Conservation (phyloP, 257 asterid genomes). For the Leptodermis oblonga region DNA sequence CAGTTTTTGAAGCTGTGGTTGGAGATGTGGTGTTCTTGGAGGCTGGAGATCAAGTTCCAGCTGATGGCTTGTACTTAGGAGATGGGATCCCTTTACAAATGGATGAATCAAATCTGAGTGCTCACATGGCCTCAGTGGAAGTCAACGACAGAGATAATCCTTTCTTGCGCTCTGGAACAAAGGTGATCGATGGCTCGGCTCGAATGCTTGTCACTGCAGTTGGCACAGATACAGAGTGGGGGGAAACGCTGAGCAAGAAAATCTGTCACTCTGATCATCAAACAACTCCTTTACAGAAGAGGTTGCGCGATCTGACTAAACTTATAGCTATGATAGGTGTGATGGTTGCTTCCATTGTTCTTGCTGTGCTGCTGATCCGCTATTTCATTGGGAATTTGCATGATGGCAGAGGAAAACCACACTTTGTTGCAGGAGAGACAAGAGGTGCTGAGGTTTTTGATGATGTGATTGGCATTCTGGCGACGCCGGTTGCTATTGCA, state of each 20-base stretch:
- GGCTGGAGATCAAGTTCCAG: constrained; percentile 59
- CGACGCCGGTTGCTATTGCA: constrained; percentile 48
- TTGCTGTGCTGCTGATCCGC: constrained; percentile 40
- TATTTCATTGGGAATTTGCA: constrained; percentile 54
- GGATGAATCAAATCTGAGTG: constrained; percentile 52
- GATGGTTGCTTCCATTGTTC: constrained; percentile 40
- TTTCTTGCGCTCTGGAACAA: constrained; percentile 48
- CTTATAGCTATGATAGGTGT: constrained; percentile 47
- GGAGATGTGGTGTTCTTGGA: constrained; percentile 49
- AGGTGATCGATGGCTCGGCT: constrained; percentile 48
- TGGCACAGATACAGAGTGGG: constrained; percentile 55
- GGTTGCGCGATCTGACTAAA: constrained; percentile 38
- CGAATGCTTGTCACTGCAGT: constrained; percentile 52
- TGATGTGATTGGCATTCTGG: constrained; percentile 47
- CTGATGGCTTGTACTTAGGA: constrained; percentile 49
- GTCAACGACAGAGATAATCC: constrained; percentile 31
- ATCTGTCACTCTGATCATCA: constrained; percentile 31
- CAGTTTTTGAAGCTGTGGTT: constrained; percentile 43
- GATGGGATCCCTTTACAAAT: constrained; percentile 42
- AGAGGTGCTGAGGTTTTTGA: constrained; percentile 27
- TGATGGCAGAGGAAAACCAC: constrained; percentile 12
- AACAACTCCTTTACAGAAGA: constrained; percentile 49
- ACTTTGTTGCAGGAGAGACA: constrained; percentile 33
- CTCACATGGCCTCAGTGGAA: constrained; percentile 32
- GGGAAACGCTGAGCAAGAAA: constrained; percentile 44